These are phyloP conservation scores for Grosmannia huntii DNA, from an alignment of 2,329 filamentous ascomycete species.

Conservation along the genomic window DNA sequence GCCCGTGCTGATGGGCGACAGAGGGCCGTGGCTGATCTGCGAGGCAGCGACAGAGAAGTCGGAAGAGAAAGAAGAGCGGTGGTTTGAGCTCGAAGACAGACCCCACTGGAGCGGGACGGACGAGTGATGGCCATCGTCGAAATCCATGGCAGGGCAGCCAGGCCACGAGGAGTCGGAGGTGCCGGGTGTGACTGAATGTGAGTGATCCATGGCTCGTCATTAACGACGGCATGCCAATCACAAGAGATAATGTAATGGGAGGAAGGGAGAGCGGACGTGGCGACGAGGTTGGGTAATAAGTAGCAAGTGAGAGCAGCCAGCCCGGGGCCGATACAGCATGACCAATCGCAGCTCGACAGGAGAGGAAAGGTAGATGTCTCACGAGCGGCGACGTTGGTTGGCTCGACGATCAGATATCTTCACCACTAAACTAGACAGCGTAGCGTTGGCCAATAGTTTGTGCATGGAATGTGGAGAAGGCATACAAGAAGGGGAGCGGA, in stretches of 20 bases:
- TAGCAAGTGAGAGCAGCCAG: not conserved
- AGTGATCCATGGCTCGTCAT: slow-evolving; percentile 34
- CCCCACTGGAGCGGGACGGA: slow-evolving; percentile 16
- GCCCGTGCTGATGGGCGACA: slow-evolving; percentile 40
- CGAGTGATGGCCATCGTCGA: slow-evolving; percentile 22
- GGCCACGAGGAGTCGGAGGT: slow-evolving; percentile 32
- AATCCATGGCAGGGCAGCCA: slow-evolving; percentile 30
- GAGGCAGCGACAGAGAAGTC: slow-evolving; percentile 15
- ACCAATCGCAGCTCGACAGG: not conserved
- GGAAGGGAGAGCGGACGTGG: slow-evolving; percentile 2
- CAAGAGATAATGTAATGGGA: not conserved
- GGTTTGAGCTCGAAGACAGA: slow-evolving; percentile 8
- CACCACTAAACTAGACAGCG: slow-evolving; percentile 3
- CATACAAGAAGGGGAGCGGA: not conserved
- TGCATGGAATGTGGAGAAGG: slow-evolving; percentile 11
- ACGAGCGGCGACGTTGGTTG: slow-evolving; percentile 10
- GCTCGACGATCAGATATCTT: slow-evolving; percentile 16
- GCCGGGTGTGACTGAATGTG: slow-evolving; percentile 28
- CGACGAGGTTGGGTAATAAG: slow-evolving; percentile 1
- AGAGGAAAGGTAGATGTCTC: slow-evolving; percentile 1
- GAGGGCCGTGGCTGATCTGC: slow-evolving; percentile 27
- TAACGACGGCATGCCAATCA: slow-evolving; percentile 27
- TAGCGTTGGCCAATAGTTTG: slow-evolving; percentile 1
- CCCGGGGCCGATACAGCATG: not conserved
- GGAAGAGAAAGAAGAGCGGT: slow-evolving; percentile 19